A percentile compares a stretch with the other conserved stretches of the same genome.
These are phyloP conservation scores for Alternaria dauci DNA, from an alignment of 2,329 filamentous ascomycete genomes.

Conservation along the genomic window DNA sequence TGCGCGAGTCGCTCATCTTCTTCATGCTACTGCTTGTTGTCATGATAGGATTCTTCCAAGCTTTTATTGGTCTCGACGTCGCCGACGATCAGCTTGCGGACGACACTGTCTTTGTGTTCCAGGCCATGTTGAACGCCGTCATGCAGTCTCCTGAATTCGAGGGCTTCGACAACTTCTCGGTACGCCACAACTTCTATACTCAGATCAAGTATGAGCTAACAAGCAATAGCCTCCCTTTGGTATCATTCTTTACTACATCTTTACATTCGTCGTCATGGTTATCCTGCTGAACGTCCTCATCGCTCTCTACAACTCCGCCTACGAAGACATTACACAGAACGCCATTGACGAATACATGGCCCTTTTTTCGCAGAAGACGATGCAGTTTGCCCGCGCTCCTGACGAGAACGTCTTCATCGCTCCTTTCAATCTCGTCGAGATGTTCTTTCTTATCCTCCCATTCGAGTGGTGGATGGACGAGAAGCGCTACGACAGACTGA, in stretches of 20 bases:
- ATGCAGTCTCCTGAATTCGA: conserved; percentile 92
- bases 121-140: conserved; percentile 86
- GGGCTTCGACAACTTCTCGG: conserved; percentile 85
- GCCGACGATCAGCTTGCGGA: conserved; percentile 72
- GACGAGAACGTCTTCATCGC: conserved; percentile 99
- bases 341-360: conserved; percentile 96
- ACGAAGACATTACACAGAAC: conserved; percentile 92
- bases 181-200: conserved; percentile 23
- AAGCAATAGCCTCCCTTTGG: conserved; percentile 76
- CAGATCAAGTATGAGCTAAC: conserved; percentile 11
- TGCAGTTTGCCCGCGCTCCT: conserved; percentile 94
- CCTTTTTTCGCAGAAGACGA: conserved; percentile 90
- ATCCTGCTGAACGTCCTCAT: conserved; percentile 95
- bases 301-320: conserved; percentile 94
- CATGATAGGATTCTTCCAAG: conserved; percentile 86
- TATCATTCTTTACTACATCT: conserved; percentile 94
- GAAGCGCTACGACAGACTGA: conserved; percentile 76
- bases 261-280: conserved; percentile 97
- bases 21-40: conserved; percentile 89
- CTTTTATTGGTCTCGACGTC: conserved; percentile 89
- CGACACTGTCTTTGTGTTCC: conserved; percentile 75
- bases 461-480: conserved; percentile 97
- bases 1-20: conserved; percentile 83
- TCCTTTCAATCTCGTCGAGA: conserved; percentile 92
- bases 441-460: conserved; percentile 77